phyloP scores from a whole-genome alignment of 2,329 filamentous ascomycete species.

The Colletotrichum higginsianum region DNA sequence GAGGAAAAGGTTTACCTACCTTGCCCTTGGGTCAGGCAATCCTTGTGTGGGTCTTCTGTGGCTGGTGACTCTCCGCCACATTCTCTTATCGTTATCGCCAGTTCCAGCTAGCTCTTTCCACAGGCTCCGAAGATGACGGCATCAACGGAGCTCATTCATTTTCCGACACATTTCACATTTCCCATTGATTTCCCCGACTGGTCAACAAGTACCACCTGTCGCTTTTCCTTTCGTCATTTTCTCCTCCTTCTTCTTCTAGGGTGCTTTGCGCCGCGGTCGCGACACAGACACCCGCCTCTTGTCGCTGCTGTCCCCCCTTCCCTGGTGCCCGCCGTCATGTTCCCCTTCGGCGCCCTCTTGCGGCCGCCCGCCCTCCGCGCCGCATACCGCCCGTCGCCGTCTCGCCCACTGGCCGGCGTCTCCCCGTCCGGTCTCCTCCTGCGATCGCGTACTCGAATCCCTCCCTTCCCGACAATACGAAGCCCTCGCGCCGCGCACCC shows the following conservation, averaged over 20 bases:
- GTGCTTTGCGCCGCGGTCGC: background rate
- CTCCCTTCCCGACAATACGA: background rate
- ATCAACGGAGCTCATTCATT: constrained; percentile 3
- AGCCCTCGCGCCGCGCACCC: background rate
- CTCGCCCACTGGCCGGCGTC: constrained; percentile 8
- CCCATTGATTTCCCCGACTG: background rate
- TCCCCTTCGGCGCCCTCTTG: constrained; percentile 44
- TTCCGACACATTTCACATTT: background rate
- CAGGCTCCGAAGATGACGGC: constrained; percentile 25
- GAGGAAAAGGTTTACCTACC: background rate
- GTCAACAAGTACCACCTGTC: background rate
- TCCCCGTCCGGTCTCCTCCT: constrained; percentile 15
- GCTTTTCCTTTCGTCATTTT: no score
- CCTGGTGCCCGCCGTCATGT: constrained; percentile 42
- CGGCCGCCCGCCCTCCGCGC: constrained; percentile 33
- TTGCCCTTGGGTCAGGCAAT: background rate
- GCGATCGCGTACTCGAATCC: background rate
- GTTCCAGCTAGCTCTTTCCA: background rate
- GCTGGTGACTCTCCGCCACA: constrained; percentile 6
- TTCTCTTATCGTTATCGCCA: constrained; percentile 37
- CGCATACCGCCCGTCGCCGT: constrained; percentile 2
- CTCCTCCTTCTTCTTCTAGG: background rate
- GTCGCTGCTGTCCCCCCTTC: background rate
- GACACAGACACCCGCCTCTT: background rate
- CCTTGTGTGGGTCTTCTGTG: background rate